Conservation (phyloP, 768 basidiomycete genomes). For the Mycena capillaripes region DNA sequence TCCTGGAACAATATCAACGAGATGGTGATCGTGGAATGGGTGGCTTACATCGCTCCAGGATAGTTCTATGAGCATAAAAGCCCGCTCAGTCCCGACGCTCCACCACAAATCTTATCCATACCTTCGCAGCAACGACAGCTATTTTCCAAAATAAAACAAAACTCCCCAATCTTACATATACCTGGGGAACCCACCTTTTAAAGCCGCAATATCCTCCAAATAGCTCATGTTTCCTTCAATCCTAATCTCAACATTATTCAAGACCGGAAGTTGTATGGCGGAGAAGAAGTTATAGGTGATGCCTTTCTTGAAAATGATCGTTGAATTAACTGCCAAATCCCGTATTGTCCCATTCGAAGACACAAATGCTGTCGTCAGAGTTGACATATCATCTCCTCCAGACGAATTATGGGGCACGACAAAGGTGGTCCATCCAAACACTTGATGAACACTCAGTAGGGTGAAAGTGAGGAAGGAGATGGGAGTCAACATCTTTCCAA, state of each 20-base stretch:
- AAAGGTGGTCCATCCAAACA: constrained; percentile 27
- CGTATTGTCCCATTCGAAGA: constrained; percentile 28
- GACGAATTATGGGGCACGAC: constrained; percentile 29
- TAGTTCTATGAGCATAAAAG: constrained; percentile 22
- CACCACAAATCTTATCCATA: constrained; percentile 20
- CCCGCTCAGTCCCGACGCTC: constrained; percentile 12
- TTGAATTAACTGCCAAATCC: constrained; percentile 38
- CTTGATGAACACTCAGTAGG: constrained; percentile 26
- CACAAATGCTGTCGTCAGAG: constrained; percentile 20
- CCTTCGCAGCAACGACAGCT: constrained; percentile 31
- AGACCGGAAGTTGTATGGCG: constrained; percentile 50
- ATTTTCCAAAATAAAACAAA: constrained; percentile 21
- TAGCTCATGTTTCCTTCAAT: constrained; percentile 49
- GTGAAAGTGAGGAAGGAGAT: constrained; percentile 23
- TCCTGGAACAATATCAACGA: constrained; percentile 40
- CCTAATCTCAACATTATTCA: constrained; percentile 53
- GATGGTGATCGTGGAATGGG: constrained; percentile 13
- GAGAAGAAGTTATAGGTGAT: constrained; percentile 58
- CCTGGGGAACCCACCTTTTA: constrained; percentile 27
- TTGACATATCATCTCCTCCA: constrained; percentile 25
- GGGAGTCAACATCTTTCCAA: constrained; percentile 23
- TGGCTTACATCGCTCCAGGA: constrained; percentile 26
- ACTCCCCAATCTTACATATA: constrained; percentile 16
- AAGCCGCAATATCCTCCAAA: constrained; percentile 32
- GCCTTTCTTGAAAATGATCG: constrained; percentile 54